phyloP scores from a whole-genome alignment of 805 yeast genomes.

The Brettanomyces bruxellensis region DNA sequence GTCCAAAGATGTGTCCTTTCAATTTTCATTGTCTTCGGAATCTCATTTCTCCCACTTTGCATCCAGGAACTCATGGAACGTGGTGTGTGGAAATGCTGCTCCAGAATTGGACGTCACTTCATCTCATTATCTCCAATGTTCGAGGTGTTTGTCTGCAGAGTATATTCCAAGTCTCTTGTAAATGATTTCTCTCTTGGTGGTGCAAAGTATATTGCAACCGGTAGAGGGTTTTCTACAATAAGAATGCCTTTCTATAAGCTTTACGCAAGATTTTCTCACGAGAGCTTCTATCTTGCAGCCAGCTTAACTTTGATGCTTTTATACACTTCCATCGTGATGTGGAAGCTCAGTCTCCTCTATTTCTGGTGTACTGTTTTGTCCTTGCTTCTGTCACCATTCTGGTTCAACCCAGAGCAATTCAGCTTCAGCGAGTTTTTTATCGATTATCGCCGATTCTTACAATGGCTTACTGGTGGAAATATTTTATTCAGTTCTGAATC shows the following conservation, averaged over 20 bases:
- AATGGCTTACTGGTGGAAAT: conserved; percentile 46
- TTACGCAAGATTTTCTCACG: conserved; percentile 61
- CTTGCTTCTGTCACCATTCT: conserved; percentile 59
- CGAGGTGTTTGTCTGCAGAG: conserved; percentile 71
- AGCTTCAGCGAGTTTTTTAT: conserved; percentile 59
- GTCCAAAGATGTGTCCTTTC: conserved; percentile 63
- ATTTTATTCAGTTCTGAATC: conserved; percentile 25
- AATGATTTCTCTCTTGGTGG: conserved; percentile 71
- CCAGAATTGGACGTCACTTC: conserved; percentile 57
- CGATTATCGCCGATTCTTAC: conserved; percentile 50
- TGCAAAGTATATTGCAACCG: conserved; percentile 75
- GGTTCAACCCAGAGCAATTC: conserved; percentile 74
- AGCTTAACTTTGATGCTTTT: conserved; percentile 41
- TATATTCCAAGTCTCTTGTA: conserved; percentile 61
- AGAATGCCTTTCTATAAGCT: conserved; percentile 58
- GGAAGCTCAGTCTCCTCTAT: conserved; percentile 53
- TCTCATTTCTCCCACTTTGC: conserved; percentile 65
- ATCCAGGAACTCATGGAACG: conserved; percentile 73
- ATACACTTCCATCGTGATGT: conserved; percentile 51
- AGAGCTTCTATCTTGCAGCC: conserved; percentile 58
- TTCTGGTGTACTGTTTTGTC: conserved; percentile 67
- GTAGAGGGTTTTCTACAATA: conserved; percentile 73
- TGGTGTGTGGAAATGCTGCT: conserved; percentile 62
- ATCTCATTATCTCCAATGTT: conserved; percentile 67
- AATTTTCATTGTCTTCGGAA: conserved; percentile 63